Percentiles rank a stretch among this genome's conserved stretches.
Evolutionary conservation across 768 basidiomycete genomes (phyloP).

Genomic region (Pleurotus cornucopiae): DNA sequence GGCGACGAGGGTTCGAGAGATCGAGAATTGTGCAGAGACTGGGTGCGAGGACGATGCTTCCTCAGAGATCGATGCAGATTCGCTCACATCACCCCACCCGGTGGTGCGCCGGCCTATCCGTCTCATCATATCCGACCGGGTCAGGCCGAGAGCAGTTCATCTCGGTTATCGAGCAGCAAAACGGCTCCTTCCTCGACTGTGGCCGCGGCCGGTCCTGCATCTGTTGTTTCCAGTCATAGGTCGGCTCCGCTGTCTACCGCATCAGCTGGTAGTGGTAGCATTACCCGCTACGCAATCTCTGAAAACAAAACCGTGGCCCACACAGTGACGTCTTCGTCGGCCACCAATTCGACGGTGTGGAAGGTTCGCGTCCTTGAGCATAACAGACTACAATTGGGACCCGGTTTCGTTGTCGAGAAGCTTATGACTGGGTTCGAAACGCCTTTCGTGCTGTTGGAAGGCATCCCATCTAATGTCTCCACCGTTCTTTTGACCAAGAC

Average conservation of each 20-base stretch:
- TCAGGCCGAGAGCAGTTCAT: not conserved
- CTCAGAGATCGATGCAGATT: conserved; percentile 22
- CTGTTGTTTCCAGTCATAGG: not conserved
- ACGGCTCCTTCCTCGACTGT: not conserved
- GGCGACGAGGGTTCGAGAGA: too few relatives aligned
- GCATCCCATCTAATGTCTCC: conserved; percentile 37
- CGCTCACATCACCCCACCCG: conserved; percentile 22
- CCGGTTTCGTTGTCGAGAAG: conserved; percentile 57
- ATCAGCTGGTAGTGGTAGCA: not conserved
- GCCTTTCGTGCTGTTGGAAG: conserved; percentile 50
- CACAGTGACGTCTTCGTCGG: not conserved
- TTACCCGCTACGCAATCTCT: not conserved
- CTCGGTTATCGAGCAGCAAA: not conserved
- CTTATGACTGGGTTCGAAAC: conserved; percentile 70
- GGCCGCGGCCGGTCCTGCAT: not conserved
- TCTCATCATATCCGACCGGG: not conserved
- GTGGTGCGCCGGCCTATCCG: not conserved
- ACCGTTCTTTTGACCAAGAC: not conserved
- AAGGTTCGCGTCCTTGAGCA: conserved; percentile 44
- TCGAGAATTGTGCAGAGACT: conserved; percentile 17
- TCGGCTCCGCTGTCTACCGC: not conserved
- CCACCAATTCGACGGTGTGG: conserved; percentile 8
- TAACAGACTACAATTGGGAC: conserved; percentile 49
- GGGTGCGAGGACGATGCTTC: conserved; percentile 23
- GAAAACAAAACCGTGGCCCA: not conserved